Evolutionary conservation across 148 eudicot genomes (phyloP).

Genomic region (Beta vulgaris): DNA sequence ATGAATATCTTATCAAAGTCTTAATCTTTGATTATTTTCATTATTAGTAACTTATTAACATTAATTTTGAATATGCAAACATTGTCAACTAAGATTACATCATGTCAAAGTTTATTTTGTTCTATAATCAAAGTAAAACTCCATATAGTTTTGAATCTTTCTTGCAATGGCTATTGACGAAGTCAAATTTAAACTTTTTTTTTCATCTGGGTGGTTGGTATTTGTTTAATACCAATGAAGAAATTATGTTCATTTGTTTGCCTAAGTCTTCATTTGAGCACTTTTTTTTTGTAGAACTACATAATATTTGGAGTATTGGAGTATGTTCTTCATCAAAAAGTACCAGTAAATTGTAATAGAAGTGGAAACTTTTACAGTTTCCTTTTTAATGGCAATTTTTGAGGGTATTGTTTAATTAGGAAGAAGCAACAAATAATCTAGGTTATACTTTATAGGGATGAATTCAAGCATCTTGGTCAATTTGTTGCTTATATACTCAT

Average conservation of each 20-base stretch:
- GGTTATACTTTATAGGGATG: slow-evolving; percentile 23
- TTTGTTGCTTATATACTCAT: slow-evolving; percentile 16
- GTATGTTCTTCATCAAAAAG: too few species aligned
- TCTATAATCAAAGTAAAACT: slow-evolving; percentile 15
- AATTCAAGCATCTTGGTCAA: slow-evolving; percentile 17
- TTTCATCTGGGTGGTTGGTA: slow-evolving; percentile 14
- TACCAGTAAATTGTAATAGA: too few species aligned
- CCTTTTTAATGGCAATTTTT: background rate
- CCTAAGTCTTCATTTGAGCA: too few species aligned
- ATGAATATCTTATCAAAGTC: too few species aligned
- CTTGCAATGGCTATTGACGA: background rate
- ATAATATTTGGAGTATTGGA: too few species aligned
- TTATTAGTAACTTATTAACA: too few species aligned
- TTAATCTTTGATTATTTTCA: too few species aligned
- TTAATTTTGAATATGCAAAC: background rate
- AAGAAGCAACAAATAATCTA: too few species aligned
- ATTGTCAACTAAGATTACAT: background rate
- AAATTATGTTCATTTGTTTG: background rate
- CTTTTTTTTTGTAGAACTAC: too few species aligned
- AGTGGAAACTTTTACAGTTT: too few species aligned
- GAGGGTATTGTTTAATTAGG: background rate
- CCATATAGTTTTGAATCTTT: slow-evolving; percentile 8
- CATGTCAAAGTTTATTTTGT: background rate
- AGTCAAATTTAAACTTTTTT: background rate
- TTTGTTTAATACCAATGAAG: background rate